These are phyloP conservation scores for Adansonia madagascariensis DNA, from an alignment of 441 rosid genomes.

Conservation along the genomic window DNA sequence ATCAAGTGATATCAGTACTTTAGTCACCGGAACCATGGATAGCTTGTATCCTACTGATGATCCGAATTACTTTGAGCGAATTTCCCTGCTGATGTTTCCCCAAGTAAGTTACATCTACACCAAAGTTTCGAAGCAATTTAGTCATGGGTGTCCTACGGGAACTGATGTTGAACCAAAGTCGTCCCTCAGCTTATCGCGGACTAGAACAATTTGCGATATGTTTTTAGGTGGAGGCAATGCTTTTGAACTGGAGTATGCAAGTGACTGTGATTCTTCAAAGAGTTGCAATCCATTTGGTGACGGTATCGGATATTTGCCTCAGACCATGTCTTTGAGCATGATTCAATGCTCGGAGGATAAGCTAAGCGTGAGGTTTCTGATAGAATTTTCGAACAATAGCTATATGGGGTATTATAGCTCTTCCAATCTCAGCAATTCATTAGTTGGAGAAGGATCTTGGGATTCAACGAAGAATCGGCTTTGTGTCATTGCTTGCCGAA, in stretches of 20 bases:
- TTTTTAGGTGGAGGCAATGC: constrained; percentile 14
- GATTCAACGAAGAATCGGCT: constrained; percentile 34
- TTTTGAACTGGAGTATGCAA: constrained; percentile 32
- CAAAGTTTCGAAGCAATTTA: constrained; percentile 22
- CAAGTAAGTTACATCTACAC: constrained; percentile 30
- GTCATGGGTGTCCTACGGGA: background rate
- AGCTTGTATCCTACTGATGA: constrained; percentile 31
- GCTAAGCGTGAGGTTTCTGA: constrained; percentile 38
- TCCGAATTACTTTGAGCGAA: constrained; percentile 29
- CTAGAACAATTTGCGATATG: constrained; percentile 32
- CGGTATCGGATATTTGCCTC: constrained; percentile 29
- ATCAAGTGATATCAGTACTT: constrained; percentile 32
- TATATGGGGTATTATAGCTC: constrained; percentile 6
- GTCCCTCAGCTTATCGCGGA: constrained; percentile 20
- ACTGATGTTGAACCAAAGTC: constrained; percentile 19
- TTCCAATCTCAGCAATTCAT: constrained; percentile 20
- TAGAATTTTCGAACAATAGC: constrained; percentile 28
- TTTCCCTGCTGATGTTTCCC: constrained; percentile 47
- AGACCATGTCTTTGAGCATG: constrained; percentile 20
- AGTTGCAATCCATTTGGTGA: constrained; percentile 36
- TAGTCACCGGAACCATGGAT: constrained; percentile 44
- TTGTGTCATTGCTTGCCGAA: constrained; percentile 36
- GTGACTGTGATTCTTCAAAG: constrained; percentile 34
- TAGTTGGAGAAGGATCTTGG: constrained; percentile 52
- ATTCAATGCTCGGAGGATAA: constrained; percentile 32